phyloP scores from a whole-genome alignment of 129 eudicot genomes.

The Ambrosia artemisiifolia region DNA sequence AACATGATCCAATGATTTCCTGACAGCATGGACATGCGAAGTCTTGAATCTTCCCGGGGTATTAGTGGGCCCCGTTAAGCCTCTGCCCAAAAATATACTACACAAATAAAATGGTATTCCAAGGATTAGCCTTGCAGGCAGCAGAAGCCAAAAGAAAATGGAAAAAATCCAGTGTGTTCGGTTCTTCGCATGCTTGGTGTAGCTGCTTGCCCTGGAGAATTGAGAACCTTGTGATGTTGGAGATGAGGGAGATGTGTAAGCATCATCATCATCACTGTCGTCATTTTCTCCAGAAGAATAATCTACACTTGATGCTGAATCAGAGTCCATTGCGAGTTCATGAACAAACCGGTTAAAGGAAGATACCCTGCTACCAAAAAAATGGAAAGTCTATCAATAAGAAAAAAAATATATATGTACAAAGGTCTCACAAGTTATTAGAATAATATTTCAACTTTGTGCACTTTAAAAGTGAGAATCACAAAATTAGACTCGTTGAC shows the following conservation, averaged over 20 bases:
- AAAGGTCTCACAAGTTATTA: not conserved
- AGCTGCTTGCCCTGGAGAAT: constrained; percentile 60
- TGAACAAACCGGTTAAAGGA: constrained; percentile 93
- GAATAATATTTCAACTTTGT: not conserved
- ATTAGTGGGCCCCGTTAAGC: constrained; percentile 27
- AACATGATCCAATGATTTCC: constrained; percentile 59
- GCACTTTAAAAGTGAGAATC: not conserved
- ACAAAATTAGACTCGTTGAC: too few relatives aligned
- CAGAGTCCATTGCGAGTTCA: constrained; percentile 78
- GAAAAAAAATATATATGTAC: not conserved
- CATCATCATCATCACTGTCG: not conserved
- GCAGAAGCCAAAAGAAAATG: constrained; percentile 59
- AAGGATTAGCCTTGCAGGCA: constrained; percentile 60
- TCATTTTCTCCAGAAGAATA: constrained; percentile 74
- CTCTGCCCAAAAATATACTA: constrained; percentile 32
- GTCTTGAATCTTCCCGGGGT: constrained; percentile 25
- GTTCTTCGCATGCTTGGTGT: constrained; percentile 40
- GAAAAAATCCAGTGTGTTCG: constrained; percentile 40
- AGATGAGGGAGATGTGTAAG: constrained; percentile 45
- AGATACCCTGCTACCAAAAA: constrained; percentile 76
- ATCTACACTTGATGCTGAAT: constrained; percentile 63
- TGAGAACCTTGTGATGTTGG: constrained; percentile 74
- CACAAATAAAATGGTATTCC: constrained; percentile 51
- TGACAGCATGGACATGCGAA: constrained; percentile 34
- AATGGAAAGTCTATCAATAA: not conserved